These are phyloP conservation scores for Odontarrhena argentea DNA, from an alignment of 345 rosid genomes.

Conservation along the genomic window DNA sequence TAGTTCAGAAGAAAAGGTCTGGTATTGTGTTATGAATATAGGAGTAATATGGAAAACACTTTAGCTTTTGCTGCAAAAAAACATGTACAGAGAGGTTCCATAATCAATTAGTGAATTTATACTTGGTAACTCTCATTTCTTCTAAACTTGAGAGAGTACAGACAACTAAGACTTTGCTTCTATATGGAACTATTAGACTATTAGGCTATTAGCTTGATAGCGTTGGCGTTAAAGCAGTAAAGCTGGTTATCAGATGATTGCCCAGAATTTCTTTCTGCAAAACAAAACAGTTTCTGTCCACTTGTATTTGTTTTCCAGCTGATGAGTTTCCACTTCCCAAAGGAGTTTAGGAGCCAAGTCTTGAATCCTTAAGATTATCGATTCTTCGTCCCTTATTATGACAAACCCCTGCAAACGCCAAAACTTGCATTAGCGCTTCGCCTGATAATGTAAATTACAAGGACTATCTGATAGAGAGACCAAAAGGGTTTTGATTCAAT, in stretches of 20 bases:
- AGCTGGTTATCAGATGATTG: conserved; percentile 46
- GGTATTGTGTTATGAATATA: not conserved
- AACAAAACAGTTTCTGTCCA: conserved; percentile 63
- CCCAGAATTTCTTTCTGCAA: conserved; percentile 90
- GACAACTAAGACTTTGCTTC: not conserved
- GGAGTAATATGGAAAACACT: not conserved
- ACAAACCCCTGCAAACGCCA: conserved; percentile 64
- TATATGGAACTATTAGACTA: not conserved
- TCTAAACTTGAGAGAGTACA: not conserved
- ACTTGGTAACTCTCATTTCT: not conserved
- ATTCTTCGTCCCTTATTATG: conserved; percentile 79
- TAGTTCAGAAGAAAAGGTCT: not conserved
- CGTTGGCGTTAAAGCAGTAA: too few species aligned
- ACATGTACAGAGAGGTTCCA: conserved; percentile 18
- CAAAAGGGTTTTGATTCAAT: not conserved
- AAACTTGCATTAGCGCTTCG: not conserved
- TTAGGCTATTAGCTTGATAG: too few species aligned
- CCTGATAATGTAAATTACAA: not conserved
- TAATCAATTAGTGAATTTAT: not conserved
- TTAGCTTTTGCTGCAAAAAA: conserved; percentile 11
- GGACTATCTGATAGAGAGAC: conserved; percentile 5
- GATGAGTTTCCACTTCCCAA: conserved; percentile 77
- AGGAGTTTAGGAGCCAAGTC: conserved; percentile 70
- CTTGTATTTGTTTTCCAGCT: conserved; percentile 60
- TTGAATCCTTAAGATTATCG: conserved; percentile 52